A percentile compares a stretch with the other conserved stretches of the same genome.
These are phyloP conservation scores for Neurospora discreta DNA, from an alignment of 495 filamentous ascomycete species.

Conservation along the genomic window DNA sequence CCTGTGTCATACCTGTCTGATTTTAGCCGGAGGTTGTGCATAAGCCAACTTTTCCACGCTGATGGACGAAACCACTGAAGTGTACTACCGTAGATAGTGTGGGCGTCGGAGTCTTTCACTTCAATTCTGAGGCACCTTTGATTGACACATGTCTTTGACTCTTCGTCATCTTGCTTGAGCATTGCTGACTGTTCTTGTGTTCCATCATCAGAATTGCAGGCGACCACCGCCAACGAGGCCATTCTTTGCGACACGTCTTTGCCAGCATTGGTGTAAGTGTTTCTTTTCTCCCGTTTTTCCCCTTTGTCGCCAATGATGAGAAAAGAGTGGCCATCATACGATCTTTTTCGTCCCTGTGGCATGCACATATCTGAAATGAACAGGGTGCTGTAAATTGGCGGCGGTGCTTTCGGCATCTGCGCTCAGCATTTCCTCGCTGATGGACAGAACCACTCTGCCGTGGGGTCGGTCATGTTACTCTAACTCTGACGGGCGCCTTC, in stretches of 20 bases:
- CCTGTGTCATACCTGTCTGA: neutral
- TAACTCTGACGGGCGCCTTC: neutral
- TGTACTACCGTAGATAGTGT: neutral
- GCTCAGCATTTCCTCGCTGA: neutral
- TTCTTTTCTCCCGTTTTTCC: neutral
- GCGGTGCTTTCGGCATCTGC: neutral
- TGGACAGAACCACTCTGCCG: neutral
- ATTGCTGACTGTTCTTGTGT: neutral
- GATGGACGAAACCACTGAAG: neutral
- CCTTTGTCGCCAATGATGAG: neutral
- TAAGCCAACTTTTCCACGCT: neutral
- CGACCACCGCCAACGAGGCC: neutral
- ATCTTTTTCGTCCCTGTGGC: neutral
- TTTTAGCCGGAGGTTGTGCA: neutral
- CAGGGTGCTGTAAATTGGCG: neutral
- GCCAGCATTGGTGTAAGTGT: too few relatives aligned
- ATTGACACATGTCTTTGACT: neutral
- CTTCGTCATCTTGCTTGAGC: neutral
- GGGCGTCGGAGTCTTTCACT: neutral
- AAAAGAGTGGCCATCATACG: neutral
- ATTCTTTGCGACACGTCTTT: too few relatives aligned
- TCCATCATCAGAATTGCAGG: neutral
- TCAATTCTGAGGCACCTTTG: neutral
- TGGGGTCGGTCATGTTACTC: neutral
- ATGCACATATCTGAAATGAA: neutral